phyloP scores from a whole-genome alignment of 202 grass and related monocot species.

The Schoenoplectus triqueter region DNA sequence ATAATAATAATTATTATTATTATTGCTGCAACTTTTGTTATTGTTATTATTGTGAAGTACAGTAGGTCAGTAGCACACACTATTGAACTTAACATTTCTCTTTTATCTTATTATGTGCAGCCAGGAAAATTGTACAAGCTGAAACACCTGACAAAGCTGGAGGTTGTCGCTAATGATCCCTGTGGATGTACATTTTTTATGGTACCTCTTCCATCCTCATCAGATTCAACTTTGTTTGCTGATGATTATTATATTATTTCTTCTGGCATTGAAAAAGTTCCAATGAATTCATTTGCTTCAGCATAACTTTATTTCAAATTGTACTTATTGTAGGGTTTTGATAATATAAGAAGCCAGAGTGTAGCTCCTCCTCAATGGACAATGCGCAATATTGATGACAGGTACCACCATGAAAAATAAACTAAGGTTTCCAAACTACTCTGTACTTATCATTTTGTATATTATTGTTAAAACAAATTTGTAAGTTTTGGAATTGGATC shows the following conservation, averaged over 20 bases:
- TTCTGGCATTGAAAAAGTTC: slow-evolving; percentile 14
- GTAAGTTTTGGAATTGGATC: not conserved
- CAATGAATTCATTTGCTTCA: slow-evolving; percentile 36
- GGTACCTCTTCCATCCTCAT: slow-evolving; percentile 56
- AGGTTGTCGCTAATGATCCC: slow-evolving; percentile 95
- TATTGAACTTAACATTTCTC: slow-evolving; percentile 15
- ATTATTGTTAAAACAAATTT: not conserved
- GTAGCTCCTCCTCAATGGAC: slow-evolving; percentile 98
- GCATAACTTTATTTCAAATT: slow-evolving; percentile 30
- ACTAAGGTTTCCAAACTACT: not conserved
- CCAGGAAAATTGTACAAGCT: slow-evolving; percentile 94
- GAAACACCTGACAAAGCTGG: slow-evolving; percentile 98
- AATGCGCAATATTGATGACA: slow-evolving; percentile 98
- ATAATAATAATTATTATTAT: not conserved
- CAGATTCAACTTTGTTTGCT: not conserved
- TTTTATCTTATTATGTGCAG: slow-evolving; percentile 60
- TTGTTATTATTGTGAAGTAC: not conserved
- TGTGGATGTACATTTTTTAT: slow-evolving; percentile 98
- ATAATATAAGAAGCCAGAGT: slow-evolving; percentile 96
- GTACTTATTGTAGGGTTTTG: slow-evolving; percentile 73
- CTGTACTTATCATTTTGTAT: not conserved
- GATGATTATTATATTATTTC: slow-evolving; percentile 24
- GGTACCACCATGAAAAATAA: slow-evolving; percentile 62
- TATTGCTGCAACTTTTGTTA: not conserved
- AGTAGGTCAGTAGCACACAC: too few species aligned